These are phyloP conservation scores for Lipomyces spencermartinsiae DNA, from an alignment of 805 yeast species.

Conservation along the genomic window DNA sequence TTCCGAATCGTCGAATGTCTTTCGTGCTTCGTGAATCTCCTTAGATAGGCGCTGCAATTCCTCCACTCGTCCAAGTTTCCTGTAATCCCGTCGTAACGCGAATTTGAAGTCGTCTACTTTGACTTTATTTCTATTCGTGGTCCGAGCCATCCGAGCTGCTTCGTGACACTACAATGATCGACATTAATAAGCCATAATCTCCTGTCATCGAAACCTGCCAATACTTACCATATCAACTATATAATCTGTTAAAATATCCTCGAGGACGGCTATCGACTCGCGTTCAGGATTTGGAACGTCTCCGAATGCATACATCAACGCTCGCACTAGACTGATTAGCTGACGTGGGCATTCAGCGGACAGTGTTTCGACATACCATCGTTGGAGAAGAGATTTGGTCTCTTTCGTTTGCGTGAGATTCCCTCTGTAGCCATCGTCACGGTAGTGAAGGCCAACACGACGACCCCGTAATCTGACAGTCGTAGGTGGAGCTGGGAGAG, in stretches of 20 bases:
- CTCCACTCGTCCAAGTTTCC: conserved; percentile 71
- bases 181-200: not conserved
- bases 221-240: conserved; percentile 57
- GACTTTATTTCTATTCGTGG: conserved; percentile 63
- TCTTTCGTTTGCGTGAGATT: conserved; percentile 46
- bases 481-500: not conserved
- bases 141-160: conserved; percentile 57
- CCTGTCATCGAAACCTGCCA: not conserved
- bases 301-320: conserved; percentile 73
- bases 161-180: conserved; percentile 53
- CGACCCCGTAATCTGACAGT: not conserved
- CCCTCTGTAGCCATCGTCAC: not conserved
- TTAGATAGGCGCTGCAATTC: conserved; percentile 66
- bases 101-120: conserved; percentile 76
- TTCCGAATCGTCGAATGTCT: conserved; percentile 69
- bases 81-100: conserved; percentile 68
- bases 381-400: conserved; percentile 54
- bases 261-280: conserved; percentile 69
- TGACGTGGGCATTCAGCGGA: not conserved
- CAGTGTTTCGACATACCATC: conserved; percentile 44
- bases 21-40: conserved; percentile 68
- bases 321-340: conserved; percentile 49
- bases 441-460: not conserved
- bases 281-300: conserved; percentile 71
- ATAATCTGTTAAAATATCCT: conserved; percentile 70